Base-by-base conservation (phyloP, 345 rosid species). In the Ricinus communis region DNA sequence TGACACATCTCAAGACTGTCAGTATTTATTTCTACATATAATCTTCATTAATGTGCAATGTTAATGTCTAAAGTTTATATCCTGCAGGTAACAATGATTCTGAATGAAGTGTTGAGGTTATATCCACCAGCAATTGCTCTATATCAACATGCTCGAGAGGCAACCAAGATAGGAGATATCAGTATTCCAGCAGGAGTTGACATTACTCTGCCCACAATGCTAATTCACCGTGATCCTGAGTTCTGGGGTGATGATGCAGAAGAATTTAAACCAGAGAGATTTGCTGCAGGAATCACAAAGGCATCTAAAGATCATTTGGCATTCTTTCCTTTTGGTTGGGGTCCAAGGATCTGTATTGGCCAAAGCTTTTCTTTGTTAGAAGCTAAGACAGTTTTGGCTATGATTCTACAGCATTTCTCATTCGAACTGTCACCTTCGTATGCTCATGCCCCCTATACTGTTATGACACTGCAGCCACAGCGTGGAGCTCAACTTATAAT, bases 371-470 rank as follows among this genome's bases (percentile, higher is more conserved):
- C 85, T 2, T 28, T 75, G 77, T n/a, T 84, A 7, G 95, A 89
- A 79, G 90, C 87, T 1, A 87, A 84, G 81, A 62, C 79, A 45
- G 88, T 84, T 54, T 61, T 85, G 68, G 86, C 85, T 45, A 77
- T 84, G 85, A 82, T 83, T 45, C 70, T 89, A 69, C 87, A 77
- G 52, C 60, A 76, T 36, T 87, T 80, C 69, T 46, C 70, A 8
- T 82, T 87, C 41, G 56, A 79, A 77, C 83, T 85, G 24, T 83
- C 87, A 12, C 83, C 87, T 30, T 75, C 90, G 8, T 85, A 84
- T 80, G 56, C 72, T 8, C 95, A 86, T 47, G 79, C 91, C 65
- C 88, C 94, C 0, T 9, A 54, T 15, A 78, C 85, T 18, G 72
- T 77, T 28, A 68, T 82, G 71, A 81, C 72, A 15, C 90, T 87